These are phyloP conservation scores for Saccharomyces paradoxus DNA, from an alignment of 805 yeast genomes.

Conservation along the genomic window DNA sequence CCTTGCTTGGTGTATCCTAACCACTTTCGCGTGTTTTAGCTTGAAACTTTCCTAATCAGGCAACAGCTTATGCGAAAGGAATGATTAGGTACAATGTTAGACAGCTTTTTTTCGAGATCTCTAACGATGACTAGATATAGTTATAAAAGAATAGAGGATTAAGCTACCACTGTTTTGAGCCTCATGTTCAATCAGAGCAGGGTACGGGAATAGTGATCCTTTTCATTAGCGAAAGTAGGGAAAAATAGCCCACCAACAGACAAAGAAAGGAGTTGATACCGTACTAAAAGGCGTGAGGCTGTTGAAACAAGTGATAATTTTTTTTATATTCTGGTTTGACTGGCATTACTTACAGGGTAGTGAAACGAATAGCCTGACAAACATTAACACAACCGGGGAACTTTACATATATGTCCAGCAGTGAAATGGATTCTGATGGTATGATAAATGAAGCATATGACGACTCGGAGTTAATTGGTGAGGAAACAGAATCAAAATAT, in stretches of 20 bases:
- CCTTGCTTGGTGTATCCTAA: not conserved
- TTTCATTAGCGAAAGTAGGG: not conserved
- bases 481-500: conserved; percentile 1
- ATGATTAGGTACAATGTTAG: not conserved
- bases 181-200: not conserved
- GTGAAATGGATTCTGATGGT: not conserved
- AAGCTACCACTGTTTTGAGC: not conserved
- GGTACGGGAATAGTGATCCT: not conserved
- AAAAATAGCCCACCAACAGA: not conserved
- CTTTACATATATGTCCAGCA: not conserved
- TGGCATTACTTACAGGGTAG: not conserved
- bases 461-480: not conserved
- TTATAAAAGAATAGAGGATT: not conserved
- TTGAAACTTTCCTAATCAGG: not conserved
- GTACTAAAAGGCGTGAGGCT: not conserved
- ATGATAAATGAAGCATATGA: not conserved
- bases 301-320: not conserved
- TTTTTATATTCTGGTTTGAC: not conserved
- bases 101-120: not conserved
- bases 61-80: not conserved
- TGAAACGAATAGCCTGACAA: not conserved
- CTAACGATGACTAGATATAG: not conserved
- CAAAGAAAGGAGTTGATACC: not conserved
- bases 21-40: not conserved
- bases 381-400: not conserved